Evolutionary conservation across 768 basidiomycete species (phyloP).

Genomic region (Naganishia antarctica): DNA sequence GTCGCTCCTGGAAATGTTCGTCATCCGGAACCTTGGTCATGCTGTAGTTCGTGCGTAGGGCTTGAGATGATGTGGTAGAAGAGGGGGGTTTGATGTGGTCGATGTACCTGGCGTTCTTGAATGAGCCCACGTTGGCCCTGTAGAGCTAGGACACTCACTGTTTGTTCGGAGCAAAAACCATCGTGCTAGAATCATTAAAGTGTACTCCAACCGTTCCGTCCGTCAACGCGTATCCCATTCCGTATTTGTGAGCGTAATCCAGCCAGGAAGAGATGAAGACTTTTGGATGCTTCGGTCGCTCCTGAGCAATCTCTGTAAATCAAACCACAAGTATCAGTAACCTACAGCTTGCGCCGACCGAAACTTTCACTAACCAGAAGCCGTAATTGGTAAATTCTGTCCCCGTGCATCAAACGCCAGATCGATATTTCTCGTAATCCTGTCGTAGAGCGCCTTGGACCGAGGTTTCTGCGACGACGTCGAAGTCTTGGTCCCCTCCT

Average conservation of each 20-base stretch:
- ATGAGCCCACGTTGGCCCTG: too few species aligned
- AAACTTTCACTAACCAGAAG: conserved; percentile 53
- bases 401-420: conserved; percentile 67
- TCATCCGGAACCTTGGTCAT: conserved; percentile 65
- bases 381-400: conserved; percentile 62
- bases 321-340: not conserved
- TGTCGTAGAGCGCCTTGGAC: conserved; percentile 58
- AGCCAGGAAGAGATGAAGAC: conserved; percentile 99
- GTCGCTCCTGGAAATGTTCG: conserved; percentile 73
- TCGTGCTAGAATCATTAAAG: conserved; percentile 88
- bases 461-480: conserved; percentile 45
- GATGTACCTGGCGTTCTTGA: conserved; percentile 65
- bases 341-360: not conserved
- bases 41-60: conserved; percentile 43
- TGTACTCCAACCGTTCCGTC: conserved; percentile 92
- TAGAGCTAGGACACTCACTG: too few species aligned
- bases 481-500: not conserved
- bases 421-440: conserved; percentile 56
- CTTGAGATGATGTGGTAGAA: conserved; percentile 32
- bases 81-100: conserved; percentile 68
- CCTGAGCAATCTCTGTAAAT: conserved; percentile 33
- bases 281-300: conserved; percentile 52
- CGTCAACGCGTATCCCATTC: conserved; percentile 97
- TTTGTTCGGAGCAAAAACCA: conserved; percentile 80
- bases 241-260: conserved; percentile 98